Percentiles rank a stretch among this genome's conserved stretches.
These are phyloP conservation scores for Stipa capillata DNA, from an alignment of 176 grass and related monocot genomes.

Conservation along the genomic window DNA sequence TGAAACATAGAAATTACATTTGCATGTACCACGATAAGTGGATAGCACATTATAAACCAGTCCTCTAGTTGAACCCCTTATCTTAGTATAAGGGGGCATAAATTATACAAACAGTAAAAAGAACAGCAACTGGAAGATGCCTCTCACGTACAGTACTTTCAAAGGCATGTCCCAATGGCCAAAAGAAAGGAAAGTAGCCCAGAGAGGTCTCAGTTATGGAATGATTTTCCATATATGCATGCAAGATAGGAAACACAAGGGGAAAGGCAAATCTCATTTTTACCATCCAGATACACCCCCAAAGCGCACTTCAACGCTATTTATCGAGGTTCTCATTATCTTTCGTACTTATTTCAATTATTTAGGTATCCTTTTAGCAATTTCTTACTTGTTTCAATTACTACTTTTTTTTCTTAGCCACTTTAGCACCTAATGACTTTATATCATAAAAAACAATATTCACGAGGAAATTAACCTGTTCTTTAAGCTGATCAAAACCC, in stretches of 20 bases:
- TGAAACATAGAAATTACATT: slow-evolving; percentile 1
- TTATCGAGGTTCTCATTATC: not conserved
- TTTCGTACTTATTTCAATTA: not conserved
- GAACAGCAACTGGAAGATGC: slow-evolving; percentile 1
- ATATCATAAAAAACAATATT: not conserved
- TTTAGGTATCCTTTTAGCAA: not conserved
- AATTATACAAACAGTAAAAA: slow-evolving; percentile 5
- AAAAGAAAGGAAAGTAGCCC: not conserved
- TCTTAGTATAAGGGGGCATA: not conserved
- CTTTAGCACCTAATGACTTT: not conserved
- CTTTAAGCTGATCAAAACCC: slow-evolving; percentile 83
- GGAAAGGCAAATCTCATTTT: not conserved
- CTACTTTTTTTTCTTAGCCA: not conserved
- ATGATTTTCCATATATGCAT: not conserved
- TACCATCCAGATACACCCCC: not conserved
- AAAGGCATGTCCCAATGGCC: not conserved
- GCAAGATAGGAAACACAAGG: not conserved
- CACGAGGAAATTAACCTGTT: slow-evolving; percentile 54
- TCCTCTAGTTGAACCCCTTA: not conserved
- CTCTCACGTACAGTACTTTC: not conserved
- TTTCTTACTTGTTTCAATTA: no score
- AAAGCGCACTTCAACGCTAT: not conserved
- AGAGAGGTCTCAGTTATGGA: not conserved
- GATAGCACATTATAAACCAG: not conserved
- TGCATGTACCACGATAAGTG: not conserved